These are phyloP conservation scores for Lolium rigidum DNA, from an alignment of 176 grass and related monocot genomes.

Conservation along the genomic window DNA sequence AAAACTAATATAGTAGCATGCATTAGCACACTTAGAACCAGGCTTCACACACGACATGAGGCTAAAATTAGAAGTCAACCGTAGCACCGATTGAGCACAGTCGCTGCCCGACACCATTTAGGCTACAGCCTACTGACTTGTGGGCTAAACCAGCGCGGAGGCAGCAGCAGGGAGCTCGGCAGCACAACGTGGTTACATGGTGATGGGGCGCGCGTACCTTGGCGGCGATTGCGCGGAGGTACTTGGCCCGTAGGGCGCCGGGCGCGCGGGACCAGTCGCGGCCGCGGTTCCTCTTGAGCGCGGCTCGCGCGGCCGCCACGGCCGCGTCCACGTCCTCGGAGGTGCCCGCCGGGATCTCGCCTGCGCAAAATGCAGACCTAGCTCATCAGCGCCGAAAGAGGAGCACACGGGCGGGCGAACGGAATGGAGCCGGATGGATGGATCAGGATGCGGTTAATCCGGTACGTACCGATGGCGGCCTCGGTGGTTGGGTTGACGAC, in stretches of 20 bases:
- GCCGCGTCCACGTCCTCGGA: constrained; percentile 92
- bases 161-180: not conserved
- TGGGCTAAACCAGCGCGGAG: not conserved
- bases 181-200: not conserved
- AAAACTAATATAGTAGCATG: too few relatives aligned
- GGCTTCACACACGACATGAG: not conserved
- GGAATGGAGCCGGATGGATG: not conserved
- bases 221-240: constrained; percentile 91
- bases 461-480: constrained; percentile 49
- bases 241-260: constrained; percentile 83
- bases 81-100: not conserved
- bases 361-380: constrained; percentile 39
- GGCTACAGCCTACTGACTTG: not conserved
- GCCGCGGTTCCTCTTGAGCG: constrained; percentile 74
- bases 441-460: not conserved
- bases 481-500: constrained; percentile 89
- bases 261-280: constrained; percentile 84
- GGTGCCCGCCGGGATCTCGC: constrained; percentile 88
- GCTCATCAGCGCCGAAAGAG: not conserved
- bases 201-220: constrained; percentile 52
- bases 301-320: constrained; percentile 48
- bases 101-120: not conserved
- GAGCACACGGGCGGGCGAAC: not conserved
- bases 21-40: not conserved
- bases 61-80: constrained; percentile 1